Evolutionary conservation across 495 filamentous ascomycete genomes (phyloP), one percentile per base, ranked within the genome.

Genomic region (Neurospora hispaniola): DNA sequence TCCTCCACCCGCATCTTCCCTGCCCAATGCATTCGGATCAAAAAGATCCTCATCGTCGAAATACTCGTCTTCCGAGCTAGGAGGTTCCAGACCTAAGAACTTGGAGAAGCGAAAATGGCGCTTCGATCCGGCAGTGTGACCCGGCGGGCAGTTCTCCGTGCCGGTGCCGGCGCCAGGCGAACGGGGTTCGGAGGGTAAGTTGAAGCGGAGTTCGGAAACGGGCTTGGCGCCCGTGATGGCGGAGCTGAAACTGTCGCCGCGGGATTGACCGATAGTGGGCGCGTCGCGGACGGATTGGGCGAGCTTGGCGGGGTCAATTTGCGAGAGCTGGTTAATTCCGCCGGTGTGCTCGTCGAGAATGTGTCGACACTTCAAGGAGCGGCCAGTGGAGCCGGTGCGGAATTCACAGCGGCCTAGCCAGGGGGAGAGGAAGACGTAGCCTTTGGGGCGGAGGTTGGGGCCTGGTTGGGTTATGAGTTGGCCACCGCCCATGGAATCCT

Each of bases 401-500:
- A 97, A 97, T 70, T 94, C 91, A 82, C 94, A 97, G 38, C 84
- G 86, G 20, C 93, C 92, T 71, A 92, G 87, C 94, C 94, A 97
- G 0, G 94, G 94, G n/a, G 90, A 93, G 46, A 85, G 78, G 79
- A 97, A 96, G 14, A 88, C 81, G 80, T 90, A 92, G 8, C 84
- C 85, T 62, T 83, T 84, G 11, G 85, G 82, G 68, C 80, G 82
- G 8, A 85, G 74, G 0, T 84, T 84, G 0, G 83, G 83, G 1
- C 84, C 83, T 0, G 85, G 84, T 9, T 82, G 79, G 1, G 83
- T 84, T 68, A 83, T 81, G 2, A 82, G 69, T 4, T 81, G 73
- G 11, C 74, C 20, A n/a, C 42, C 71, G 0, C 71, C 69, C 5
- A 62, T 69, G 1, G 23, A 54, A 10, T 59, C 74, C 35, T 66